Evolutionary conservation across 441 rosid species (phyloP).

Genomic region (Manihot esculenta): DNA sequence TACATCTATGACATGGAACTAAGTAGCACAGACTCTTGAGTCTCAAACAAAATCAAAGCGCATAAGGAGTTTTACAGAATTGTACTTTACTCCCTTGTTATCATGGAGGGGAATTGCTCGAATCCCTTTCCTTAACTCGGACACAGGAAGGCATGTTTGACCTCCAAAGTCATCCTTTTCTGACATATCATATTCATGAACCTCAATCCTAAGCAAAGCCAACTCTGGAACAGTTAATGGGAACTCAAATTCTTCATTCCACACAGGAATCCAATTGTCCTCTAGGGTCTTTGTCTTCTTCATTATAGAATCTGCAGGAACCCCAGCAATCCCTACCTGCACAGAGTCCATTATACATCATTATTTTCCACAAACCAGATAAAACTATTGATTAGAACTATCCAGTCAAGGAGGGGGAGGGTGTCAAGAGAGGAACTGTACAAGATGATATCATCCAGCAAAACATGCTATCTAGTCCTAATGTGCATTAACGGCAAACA

Average conservation of each 20-base stretch:
- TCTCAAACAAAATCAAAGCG: conserved; percentile 51
- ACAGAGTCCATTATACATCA: background rate
- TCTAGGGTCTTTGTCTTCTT: conserved; percentile 60
- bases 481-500: background rate
- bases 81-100: conserved; percentile 50
- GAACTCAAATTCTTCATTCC: conserved; percentile 77
- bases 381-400: background rate
- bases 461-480: background rate
- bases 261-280: conserved; percentile 67
- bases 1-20: conserved; percentile 17
- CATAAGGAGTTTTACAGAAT: conserved; percentile 67
- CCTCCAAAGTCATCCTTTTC: conserved; percentile 87
- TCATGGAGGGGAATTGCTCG: conserved; percentile 53
- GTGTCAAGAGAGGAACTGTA: background rate
- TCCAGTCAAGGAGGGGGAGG: background rate
- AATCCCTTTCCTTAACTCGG: conserved; percentile 62
- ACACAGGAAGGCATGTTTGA: conserved; percentile 68
- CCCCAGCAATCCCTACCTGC: conserved; percentile 83
- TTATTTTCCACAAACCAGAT: background rate
- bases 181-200: conserved; percentile 68
- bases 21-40: conserved; percentile 8
- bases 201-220: conserved; percentile 69
- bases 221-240: conserved; percentile 74
- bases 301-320: conserved; percentile 57
- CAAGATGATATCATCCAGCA: background rate